Evolutionary conservation across 2,329 filamentous ascomycete genomes (phyloP), one percentile per base, ranked within the genome.

Genomic region (Rhynchosporium secalis): DNA sequence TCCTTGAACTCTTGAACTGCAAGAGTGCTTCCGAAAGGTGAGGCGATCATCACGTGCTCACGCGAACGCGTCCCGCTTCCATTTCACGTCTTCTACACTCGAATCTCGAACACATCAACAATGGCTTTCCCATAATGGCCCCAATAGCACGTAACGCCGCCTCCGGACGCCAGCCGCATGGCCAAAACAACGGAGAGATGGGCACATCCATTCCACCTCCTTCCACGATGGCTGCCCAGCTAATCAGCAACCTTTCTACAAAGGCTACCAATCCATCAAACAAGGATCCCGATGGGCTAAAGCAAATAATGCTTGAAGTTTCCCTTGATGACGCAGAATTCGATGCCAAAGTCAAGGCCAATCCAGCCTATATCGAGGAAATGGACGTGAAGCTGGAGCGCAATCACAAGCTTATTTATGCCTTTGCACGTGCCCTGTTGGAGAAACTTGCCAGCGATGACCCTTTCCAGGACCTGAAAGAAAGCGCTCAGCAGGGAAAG

Each of bases 151-250:
- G 65, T 7, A 63, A 58, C 59, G 46, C 54, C n/a, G 46, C 48
- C 40, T 41, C 58, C 4, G 64, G 57, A 38, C 33, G 58, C 28
- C 54, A 56, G 12, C 48, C 59, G 9, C 62, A 68, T 65, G 64
- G 64, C 41, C 43, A 59, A 13, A 41, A 52, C n/a, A 64, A 67
- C 65, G 67, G 66, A 29, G 62, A 56, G 3, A 45, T 58, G 45
- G 63, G 55, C 41, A 60, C 33, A 13, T 66, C 67, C 29, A 65
- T 72, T 31, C 55, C 79, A 59, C 86, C 86, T 45, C 89, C 92
- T 12, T 96, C 93, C 15, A 96, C 92, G 9, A 82, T 96, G 71
- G 92, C 93, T 58, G 91, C 91, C 12, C 91, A 96, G 75, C 86
- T 97, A 62, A 91, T 95, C 66, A 88, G 91, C 73, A 91, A 91